Evolutionary conservation across 495 filamentous ascomycete genomes (phyloP).

Genomic region (Xylaria intraflava): DNA sequence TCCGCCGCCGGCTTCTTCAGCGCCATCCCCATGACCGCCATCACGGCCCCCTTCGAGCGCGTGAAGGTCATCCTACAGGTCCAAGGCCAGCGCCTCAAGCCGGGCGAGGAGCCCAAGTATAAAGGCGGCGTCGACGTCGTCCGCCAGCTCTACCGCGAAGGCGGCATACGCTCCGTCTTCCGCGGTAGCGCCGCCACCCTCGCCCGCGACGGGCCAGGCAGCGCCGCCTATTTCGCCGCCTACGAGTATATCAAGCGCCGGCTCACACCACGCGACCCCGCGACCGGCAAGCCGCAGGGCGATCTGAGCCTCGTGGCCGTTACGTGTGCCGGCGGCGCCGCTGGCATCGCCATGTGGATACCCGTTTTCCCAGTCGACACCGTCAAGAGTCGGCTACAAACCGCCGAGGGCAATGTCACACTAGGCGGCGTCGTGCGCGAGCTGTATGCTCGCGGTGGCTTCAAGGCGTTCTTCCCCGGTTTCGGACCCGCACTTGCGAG

Average conservation of each 20-base stretch:
- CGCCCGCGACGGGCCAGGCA: conserved; percentile 86
- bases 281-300: conserved; percentile 61
- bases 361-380: conserved; percentile 98
- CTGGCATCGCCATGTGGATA: conserved; percentile 98
- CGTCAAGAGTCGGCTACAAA: conserved; percentile 90
- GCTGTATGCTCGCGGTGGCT: conserved; percentile 70
- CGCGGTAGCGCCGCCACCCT: conserved; percentile 85
- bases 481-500: conserved; percentile 87
- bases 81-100: conserved; percentile 84
- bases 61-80: conserved; percentile 98
- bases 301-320: conserved; percentile 75
- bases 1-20: conserved; percentile 94
- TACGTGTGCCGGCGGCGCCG: conserved; percentile 78
- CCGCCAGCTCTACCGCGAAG: conserved; percentile 85
- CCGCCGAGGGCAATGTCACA: conserved; percentile 77
- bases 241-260: conserved; percentile 91
- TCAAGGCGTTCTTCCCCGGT: conserved; percentile 95
- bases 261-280: conserved; percentile 77
- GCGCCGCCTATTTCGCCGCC: conserved; percentile 90
- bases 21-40: conserved; percentile 94
- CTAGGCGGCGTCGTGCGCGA: conserved; percentile 72
- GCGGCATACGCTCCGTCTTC: conserved; percentile 85
- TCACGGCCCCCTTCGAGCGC: conserved; percentile 96
- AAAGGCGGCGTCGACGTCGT: conserved; percentile 87
- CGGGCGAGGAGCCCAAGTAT: conserved; percentile 92